These are phyloP conservation scores for Gaeumannomyces sp. DNA, from an alignment of 2,329 filamentous ascomycete genomes.

Conservation along the genomic window DNA sequence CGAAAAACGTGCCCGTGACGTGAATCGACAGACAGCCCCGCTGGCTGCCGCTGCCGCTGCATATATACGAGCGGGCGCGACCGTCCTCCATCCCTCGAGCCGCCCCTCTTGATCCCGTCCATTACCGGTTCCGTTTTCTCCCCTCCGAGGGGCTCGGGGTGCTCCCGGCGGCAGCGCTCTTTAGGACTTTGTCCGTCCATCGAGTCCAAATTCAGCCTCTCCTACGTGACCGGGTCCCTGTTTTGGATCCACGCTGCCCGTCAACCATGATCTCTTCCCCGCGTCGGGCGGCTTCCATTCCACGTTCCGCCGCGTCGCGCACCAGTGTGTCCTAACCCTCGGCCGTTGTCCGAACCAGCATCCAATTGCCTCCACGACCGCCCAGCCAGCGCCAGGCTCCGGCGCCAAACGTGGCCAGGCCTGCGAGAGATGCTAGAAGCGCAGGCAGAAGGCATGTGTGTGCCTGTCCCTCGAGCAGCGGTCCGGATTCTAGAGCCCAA, in stretches of 20 bases:
- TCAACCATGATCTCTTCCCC: too few species aligned
- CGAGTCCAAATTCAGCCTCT: too few species aligned
- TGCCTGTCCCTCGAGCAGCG: too few species aligned
- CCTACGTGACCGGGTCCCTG: neutral
- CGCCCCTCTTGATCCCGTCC: too few species aligned
- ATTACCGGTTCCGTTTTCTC: neutral
- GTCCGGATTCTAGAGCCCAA: too few species aligned
- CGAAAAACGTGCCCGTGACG: neutral
- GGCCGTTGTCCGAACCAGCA: neutral
- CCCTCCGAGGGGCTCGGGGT: neutral
- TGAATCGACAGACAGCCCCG: too few species aligned
- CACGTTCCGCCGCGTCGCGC: neutral
- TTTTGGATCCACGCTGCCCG: too few species aligned
- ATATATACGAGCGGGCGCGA: neutral
- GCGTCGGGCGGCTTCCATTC: neutral
- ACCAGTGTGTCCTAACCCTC: neutral
- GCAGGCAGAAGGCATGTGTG: slow-evolving; percentile 24
- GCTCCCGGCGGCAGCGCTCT: neutral
- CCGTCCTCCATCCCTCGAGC: neutral
- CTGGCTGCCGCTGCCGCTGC: neutral
- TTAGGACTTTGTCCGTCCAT: neutral
- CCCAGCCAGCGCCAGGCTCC: neutral
- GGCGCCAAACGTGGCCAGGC: slow-evolving; percentile 16
- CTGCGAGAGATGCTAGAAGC: slow-evolving; percentile 26
- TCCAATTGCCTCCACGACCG: neutral